phyloP scores from a whole-genome alignment of 768 basidiomycete genomes.

The Boletus sensibilis region DNA sequence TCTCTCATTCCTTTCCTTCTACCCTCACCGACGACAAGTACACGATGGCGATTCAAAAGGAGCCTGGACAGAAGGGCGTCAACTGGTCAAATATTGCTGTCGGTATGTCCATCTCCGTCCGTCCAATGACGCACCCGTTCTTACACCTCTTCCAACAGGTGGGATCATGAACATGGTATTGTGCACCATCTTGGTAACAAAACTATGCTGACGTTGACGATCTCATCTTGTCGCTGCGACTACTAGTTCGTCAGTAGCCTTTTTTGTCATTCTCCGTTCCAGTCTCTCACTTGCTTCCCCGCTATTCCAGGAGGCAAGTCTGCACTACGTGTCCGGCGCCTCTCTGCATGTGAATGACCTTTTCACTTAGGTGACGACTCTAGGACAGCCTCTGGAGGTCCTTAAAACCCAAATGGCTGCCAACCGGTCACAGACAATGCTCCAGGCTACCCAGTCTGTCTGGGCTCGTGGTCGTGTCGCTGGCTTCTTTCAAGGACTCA shows the following conservation, averaged over 20 bases:
- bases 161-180: constrained; percentile 97
- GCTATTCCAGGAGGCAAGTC: constrained; percentile 66
- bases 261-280: background rate
- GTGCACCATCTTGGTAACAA: constrained; percentile 35
- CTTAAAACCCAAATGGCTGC: constrained; percentile 99
- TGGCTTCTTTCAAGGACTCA: constrained; percentile 97
- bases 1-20: constrained; percentile 13
- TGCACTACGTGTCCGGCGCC: background rate
- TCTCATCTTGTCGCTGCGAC: background rate
- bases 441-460: constrained; percentile 78
- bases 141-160: constrained; percentile 46
- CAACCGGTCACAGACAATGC: constrained; percentile 89
- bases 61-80: constrained; percentile 89
- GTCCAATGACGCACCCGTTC: constrained; percentile 19
- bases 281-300: constrained; percentile 14
- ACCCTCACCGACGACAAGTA: constrained; percentile 16
- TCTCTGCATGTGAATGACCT: background rate
- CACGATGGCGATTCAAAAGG: constrained; percentile 76
- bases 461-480: constrained; percentile 87
- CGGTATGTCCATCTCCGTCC: constrained; percentile 51
- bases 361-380: constrained; percentile 78
- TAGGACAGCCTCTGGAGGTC: constrained; percentile 97
- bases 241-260: constrained; percentile 46
- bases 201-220: constrained; percentile 7
- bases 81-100: constrained; percentile 96